Conservation (phyloP, 345 rosid genomes). For the Brassica juncea region DNA sequence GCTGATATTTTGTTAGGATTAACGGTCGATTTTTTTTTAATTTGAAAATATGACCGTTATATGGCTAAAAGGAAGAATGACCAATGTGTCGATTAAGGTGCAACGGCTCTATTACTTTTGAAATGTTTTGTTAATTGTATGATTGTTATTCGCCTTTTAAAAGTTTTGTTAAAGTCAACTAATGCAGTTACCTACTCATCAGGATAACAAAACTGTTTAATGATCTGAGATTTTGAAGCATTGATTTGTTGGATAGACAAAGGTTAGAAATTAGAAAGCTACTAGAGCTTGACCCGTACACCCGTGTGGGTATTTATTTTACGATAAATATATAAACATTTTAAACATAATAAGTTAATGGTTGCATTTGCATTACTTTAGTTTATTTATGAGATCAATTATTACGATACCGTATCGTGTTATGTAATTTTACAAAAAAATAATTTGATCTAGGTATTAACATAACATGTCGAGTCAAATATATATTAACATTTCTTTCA, state of each 20-base stretch:
- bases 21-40: constrained; percentile 30
- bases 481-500: too few species aligned
- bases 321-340: too few species aligned
- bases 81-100: background rate
- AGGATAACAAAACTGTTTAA: background rate
- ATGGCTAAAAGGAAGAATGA: background rate
- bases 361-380: too few species aligned
- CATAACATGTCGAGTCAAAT: too few species aligned
- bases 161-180: background rate
- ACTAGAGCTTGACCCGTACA: too few species aligned
- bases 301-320: too few species aligned
- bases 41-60: constrained; percentile 34
- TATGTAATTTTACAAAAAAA: too few species aligned
- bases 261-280: background rate
- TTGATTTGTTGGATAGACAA: background rate
- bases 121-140: background rate
- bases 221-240: background rate
- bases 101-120: constrained; percentile 15
- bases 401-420: too few species aligned
- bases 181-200: background rate
- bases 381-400: too few species aligned
- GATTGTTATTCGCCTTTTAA: background rate
- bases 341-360: too few species aligned
- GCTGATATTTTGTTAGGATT: constrained; percentile 22
- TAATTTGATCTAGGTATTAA: too few species aligned